These are phyloP conservation scores for Alloteropsis semialata DNA, from an alignment of 176 grass and related monocot genomes.

Conservation along the genomic window DNA sequence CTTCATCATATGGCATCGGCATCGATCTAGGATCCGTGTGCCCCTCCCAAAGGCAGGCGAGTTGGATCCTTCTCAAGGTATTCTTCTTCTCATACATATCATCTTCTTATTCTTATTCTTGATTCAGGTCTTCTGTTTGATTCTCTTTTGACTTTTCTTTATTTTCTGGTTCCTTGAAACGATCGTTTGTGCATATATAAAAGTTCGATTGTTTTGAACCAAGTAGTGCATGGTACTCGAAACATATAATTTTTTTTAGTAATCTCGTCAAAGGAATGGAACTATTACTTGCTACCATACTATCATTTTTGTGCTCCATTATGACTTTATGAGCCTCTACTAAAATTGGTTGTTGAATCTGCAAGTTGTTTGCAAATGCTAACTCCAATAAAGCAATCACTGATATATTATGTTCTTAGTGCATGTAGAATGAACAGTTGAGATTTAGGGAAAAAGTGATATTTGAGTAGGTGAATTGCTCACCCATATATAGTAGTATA, in stretches of 20 bases:
- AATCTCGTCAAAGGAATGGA: neutral
- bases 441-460: neutral
- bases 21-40: constrained; percentile 22
- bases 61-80: constrained; percentile 46
- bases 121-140: neutral
- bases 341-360: neutral
- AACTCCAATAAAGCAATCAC: constrained; percentile 2
- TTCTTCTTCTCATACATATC: neutral
- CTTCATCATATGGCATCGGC: constrained; percentile 29
- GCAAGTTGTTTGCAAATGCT: neutral
- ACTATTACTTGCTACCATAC: too few species aligned
- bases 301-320: neutral
- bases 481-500: neutral
- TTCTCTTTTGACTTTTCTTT: neutral
- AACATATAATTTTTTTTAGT: neutral
- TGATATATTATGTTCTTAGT: neutral
- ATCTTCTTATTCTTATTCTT: neutral
- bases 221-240: neutral
- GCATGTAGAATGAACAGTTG: neutral
- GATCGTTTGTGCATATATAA: neutral
- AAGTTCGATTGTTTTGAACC: neutral
- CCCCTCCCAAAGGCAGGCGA: constrained; percentile 29
- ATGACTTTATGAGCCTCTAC: neutral
- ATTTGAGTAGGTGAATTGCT: neutral
- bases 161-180: neutral